A percentile compares a stretch with the other conserved stretches of the same genome.
phyloP scores from a whole-genome alignment of 2,329 filamentous ascomycete genomes.

The Hypoxylon sp. region DNA sequence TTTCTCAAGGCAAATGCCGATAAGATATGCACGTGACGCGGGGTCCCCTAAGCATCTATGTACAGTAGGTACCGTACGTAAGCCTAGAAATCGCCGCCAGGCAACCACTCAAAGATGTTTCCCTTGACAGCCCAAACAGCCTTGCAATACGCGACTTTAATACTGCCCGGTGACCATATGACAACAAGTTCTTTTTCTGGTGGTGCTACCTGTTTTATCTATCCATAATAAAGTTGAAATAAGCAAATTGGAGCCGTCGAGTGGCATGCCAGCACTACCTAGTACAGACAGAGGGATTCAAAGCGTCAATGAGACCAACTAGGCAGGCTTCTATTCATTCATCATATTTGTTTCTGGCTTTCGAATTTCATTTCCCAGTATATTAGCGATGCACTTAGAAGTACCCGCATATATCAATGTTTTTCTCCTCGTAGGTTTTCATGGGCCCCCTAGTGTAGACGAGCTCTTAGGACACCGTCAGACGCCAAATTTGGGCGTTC shows the following conservation, averaged over 20 bases:
- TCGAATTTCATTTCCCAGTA: not conserved
- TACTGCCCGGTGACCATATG: not conserved
- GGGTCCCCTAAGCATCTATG: conserved; percentile 14
- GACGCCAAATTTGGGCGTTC: not conserved
- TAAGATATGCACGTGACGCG: conserved; percentile 35
- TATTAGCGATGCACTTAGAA: not conserved
- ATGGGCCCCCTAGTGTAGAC: not conserved
- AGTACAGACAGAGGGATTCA: not conserved
- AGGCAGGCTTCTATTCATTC: not conserved
- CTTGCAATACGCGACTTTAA: too few relatives aligned
- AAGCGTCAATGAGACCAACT: not conserved
- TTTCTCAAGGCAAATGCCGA: conserved; percentile 24
- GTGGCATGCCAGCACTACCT: not conserved
- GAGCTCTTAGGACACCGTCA: not conserved
- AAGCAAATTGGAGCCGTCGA: not conserved
- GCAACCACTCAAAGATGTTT: too few relatives aligned
- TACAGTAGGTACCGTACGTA: not conserved
- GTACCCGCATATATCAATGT: not conserved
- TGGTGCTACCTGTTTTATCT: not conserved
- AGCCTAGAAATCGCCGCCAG: not conserved
- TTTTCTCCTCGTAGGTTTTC: not conserved
- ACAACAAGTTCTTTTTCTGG: not conserved
- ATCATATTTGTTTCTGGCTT: not conserved
- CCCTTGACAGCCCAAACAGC: too few relatives aligned
- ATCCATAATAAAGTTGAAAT: not conserved